These are phyloP conservation scores for Penicillium palitans DNA, from an alignment of 2,329 filamentous ascomycete species.

Conservation along the genomic window DNA sequence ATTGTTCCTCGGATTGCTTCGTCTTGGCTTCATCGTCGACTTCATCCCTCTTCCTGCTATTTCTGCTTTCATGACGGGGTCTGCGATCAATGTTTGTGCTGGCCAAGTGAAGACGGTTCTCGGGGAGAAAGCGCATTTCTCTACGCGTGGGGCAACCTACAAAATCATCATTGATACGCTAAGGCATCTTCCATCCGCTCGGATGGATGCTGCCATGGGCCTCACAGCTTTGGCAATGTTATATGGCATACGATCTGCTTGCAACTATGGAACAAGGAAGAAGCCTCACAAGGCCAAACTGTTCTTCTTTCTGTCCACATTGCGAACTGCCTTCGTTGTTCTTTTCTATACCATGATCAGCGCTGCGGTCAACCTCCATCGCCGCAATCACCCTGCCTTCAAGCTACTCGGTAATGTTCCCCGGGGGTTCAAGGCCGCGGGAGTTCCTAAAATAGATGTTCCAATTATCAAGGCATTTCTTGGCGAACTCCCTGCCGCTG, in stretches of 20 bases:
- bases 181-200: conserved; percentile 64
- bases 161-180: conserved; percentile 76
- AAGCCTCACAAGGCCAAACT: conserved; percentile 67
- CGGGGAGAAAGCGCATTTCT: conserved; percentile 61
- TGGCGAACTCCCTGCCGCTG: conserved; percentile 71
- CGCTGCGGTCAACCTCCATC: conserved; percentile 73
- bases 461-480: conserved; percentile 67
- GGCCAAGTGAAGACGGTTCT: conserved; percentile 10
- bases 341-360: conserved; percentile 84
- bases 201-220: conserved; percentile 77
- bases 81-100: conserved; percentile 11
- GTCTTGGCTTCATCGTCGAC: conserved; percentile 56
- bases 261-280: conserved; percentile 64
- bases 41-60: conserved; percentile 12
- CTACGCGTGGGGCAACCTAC: conserved; percentile 74
- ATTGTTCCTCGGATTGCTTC: conserved; percentile 70
- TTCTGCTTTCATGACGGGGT: conserved; percentile 11
- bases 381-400: conserved; percentile 63
- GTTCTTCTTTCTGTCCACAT: conserved; percentile 84
- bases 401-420: conserved; percentile 73
- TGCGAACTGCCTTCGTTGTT: conserved; percentile 85
- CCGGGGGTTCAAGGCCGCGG: conserved; percentile 76
- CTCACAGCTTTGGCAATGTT: conserved; percentile 72
- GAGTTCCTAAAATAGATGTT: conserved; percentile 65
- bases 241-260: conserved; percentile 67